Evolutionary conservation across 148 eudicot species (phyloP).

Genomic region (Fagopyrum tataricum): DNA sequence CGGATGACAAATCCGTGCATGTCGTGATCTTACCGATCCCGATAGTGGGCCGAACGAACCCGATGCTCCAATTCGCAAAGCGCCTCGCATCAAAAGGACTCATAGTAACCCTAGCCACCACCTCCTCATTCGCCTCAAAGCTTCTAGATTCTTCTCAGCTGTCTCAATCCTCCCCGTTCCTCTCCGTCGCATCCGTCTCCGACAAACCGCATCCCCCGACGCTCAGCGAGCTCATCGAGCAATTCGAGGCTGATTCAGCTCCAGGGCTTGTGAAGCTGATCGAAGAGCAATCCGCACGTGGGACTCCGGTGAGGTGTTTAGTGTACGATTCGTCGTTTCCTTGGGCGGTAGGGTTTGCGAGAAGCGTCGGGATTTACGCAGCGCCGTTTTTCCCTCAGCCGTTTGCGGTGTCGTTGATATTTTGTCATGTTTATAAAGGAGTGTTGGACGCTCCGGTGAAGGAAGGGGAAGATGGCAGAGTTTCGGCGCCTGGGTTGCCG

Average conservation of each 20-base stretch:
- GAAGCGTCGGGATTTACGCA: background rate
- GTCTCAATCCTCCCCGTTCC: background rate
- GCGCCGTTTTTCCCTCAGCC: conserved; percentile 10
- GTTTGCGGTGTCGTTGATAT: conserved; percentile 5
- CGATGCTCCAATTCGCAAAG: conserved; percentile 10
- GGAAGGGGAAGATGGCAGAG: background rate
- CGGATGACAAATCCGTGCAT: background rate
- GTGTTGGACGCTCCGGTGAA: background rate
- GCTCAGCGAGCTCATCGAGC: background rate
- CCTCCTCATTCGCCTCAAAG: background rate
- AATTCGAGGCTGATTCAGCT: background rate
- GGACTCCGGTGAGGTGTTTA: conserved; percentile 6
- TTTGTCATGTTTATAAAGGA: background rate
- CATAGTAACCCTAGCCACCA: conserved; percentile 7
- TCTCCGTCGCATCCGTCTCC: conserved; percentile 5
- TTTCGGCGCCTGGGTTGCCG: conserved; percentile 11
- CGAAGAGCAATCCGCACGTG: background rate
- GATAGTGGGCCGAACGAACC: background rate
- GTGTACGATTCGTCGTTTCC: conserved; percentile 10
- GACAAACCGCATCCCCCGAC: background rate
- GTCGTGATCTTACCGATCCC: conserved; percentile 6
- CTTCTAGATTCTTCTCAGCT: background rate
- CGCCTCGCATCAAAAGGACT: conserved; percentile 3
- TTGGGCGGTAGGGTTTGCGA: background rate
- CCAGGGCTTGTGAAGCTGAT: background rate